Percentiles rank a stretch among this genome's conserved stretches.
These are phyloP conservation scores for Ganoderma boninense DNA, from an alignment of 1,284 basidiomycete genomes.

Conservation along the genomic window DNA sequence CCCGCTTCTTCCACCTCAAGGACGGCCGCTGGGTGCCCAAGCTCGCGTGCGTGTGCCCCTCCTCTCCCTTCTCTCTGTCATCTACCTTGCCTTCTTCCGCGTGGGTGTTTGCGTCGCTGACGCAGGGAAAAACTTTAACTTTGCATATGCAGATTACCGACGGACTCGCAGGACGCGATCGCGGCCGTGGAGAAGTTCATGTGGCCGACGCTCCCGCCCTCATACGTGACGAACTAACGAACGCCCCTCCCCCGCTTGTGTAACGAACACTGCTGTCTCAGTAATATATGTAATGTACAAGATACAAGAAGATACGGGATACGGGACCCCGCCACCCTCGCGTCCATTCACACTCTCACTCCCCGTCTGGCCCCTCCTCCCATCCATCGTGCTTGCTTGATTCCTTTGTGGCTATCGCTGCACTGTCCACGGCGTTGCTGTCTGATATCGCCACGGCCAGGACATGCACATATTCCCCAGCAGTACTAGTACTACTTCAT, in stretches of 20 bases:
- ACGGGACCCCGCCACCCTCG: neutral
- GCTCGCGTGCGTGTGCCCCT: conserved; percentile 59
- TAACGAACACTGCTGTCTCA: neutral
- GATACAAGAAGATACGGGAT: conserved; percentile 3
- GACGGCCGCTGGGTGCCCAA: conserved; percentile 86
- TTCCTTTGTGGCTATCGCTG: neutral
- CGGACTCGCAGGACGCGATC: conserved; percentile 72
- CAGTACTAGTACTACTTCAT: neutral
- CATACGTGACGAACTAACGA: conserved; percentile 18
- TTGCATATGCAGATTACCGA: conserved; percentile 62
- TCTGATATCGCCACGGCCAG: neutral
- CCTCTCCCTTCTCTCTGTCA: no score
- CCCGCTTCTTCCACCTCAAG: conserved; percentile 83
- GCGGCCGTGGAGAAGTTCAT: conserved; percentile 68
- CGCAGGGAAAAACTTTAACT: neutral
- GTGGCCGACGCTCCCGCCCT: conserved; percentile 48
- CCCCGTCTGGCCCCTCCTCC: neutral
- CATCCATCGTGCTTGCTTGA: neutral
- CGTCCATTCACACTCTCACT: neutral
- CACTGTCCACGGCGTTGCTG: neutral
- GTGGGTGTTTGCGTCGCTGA: neutral
- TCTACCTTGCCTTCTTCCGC: no score
- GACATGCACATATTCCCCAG: neutral
- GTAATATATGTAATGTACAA: conserved; percentile 18
- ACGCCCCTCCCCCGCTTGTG: neutral